phyloP scores from a whole-genome alignment of 2,329 filamentous ascomycete species.

The Pseudogymnoascus sp. region DNA sequence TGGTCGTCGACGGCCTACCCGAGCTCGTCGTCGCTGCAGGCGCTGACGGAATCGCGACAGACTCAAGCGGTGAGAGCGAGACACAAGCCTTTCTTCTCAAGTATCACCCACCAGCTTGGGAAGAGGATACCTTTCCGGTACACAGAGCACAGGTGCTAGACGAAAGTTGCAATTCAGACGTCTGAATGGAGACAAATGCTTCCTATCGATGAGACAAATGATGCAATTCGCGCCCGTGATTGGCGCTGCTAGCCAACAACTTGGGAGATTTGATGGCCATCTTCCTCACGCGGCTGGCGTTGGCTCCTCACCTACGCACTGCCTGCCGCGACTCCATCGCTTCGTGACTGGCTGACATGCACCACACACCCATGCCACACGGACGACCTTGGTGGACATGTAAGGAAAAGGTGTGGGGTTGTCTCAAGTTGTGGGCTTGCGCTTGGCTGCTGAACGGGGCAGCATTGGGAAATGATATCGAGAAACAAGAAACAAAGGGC shows the following conservation, averaged over 20 bases:
- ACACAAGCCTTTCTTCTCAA: neutral
- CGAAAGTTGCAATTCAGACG: neutral
- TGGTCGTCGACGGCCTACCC: neutral
- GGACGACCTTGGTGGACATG: constrained; percentile 1
- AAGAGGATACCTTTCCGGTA: neutral
- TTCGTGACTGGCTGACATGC: neutral
- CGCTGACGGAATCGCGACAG: neutral
- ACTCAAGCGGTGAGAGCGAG: neutral
- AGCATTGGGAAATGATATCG: constrained; percentile 2
- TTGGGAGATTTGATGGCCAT: constrained; percentile 2
- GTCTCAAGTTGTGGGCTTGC: constrained; percentile 2
- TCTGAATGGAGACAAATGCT: neutral
- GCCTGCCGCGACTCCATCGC: neutral
- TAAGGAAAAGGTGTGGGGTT: neutral
- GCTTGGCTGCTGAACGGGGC: neutral
- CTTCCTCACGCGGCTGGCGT: neutral
- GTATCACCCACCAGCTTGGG: neutral
- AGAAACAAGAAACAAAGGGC: neutral
- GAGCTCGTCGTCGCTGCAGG: neutral
- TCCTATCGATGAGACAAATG: neutral
- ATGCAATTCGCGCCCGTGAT: neutral
- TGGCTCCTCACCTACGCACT: neutral
- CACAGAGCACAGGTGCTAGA: neutral
- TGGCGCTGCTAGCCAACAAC: neutral
- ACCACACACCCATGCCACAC: neutral